Evolutionary conservation across 192 early-diverging fungal species (phyloP).

Genomic region (Rhizophagus clarus): DNA sequence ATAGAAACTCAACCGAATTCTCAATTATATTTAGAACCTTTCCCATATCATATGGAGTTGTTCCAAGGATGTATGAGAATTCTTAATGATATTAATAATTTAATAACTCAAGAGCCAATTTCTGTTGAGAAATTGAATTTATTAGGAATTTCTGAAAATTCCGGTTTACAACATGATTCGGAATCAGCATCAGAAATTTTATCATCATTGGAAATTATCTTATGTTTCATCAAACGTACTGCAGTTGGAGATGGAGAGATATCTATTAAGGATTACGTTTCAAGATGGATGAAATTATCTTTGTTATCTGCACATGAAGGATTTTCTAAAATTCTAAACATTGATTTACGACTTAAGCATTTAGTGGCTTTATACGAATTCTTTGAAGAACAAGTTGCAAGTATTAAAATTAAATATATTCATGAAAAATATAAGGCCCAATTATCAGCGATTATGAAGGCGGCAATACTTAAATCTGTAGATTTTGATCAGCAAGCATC

Average conservation of each 20-base stretch:
- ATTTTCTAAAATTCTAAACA: not conserved
- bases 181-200: not conserved
- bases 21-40: not conserved
- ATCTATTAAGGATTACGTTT: constrained; percentile 22
- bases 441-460: not conserved
- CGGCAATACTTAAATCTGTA: not conserved
- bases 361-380: constrained; percentile 24
- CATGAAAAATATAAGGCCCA: constrained; percentile 1
- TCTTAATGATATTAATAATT: not conserved
- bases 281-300: constrained; percentile 18
- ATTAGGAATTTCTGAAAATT: not conserved
- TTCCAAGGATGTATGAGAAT: not conserved
- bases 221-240: constrained; percentile 27
- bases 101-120: constrained; percentile 22
- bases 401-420: not conserved
- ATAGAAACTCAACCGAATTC: not conserved
- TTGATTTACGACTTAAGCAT: constrained; percentile 9
- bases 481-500: not conserved
- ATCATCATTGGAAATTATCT: constrained; percentile 20
- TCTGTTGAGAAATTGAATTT: not conserved
- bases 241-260: not conserved
- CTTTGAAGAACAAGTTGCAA: constrained; percentile 15
- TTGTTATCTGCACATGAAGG: not conserved
- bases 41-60: constrained; percentile 23
- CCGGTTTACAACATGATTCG: no score